Evolutionary conservation across 169 alveolate genomes (phyloP).

Genomic region (Plasmodium falciparum): DNA sequence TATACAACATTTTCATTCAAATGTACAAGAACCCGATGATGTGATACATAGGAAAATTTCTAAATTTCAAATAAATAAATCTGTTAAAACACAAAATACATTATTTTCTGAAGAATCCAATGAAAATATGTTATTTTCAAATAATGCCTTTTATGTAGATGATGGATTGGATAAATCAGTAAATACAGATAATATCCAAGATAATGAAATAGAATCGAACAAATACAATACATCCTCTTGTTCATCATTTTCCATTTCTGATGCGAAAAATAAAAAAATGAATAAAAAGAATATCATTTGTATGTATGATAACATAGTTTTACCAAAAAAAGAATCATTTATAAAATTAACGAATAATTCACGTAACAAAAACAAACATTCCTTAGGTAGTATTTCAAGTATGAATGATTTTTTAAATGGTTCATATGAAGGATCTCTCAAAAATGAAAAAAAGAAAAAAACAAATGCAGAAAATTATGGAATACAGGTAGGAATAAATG

Average conservation of each 20-base stretch:
- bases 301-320: no score
- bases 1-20: conserved; percentile 8
- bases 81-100: neutral
- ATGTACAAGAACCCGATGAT: neutral
- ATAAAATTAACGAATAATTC: neutral
- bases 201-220: conserved; percentile 16
- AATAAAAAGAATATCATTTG: neutral
- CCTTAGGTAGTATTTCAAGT: neutral
- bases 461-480: neutral
- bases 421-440: neutral
- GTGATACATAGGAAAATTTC: neutral
- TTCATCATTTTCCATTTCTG: neutral
- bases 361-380: neutral
- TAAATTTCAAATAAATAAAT: conserved; percentile 40
- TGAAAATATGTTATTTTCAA: conserved; percentile 7
- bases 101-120: conserved; percentile 33
- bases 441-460: neutral
- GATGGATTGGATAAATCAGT: conserved; percentile 31
- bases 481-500: neutral
- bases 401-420: neutral
- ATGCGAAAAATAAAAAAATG: neutral
- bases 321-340: neutral
- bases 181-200: conserved; percentile 4
- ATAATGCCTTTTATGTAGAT: conserved; percentile 33
- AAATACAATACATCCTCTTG: neutral